Percentiles rank a stretch among this genome's conserved stretches.
Conservation (phyloP, 345 rosid genomes). For the thale cress (Arabidopsis thaliana) region DNA sequence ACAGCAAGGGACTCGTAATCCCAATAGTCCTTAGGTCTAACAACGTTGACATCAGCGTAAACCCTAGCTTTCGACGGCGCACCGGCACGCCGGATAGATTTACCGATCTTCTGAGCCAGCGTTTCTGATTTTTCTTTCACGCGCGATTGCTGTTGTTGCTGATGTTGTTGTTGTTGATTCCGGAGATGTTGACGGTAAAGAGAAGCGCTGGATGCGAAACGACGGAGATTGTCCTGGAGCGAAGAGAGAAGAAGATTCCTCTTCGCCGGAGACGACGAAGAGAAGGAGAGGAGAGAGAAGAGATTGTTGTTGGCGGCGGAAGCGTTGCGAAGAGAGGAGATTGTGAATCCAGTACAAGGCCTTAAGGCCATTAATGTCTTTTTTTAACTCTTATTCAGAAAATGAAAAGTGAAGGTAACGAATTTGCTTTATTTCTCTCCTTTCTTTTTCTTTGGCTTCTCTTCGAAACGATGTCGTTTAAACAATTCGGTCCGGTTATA, state of each 20-base stretch:
- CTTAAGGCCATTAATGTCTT: slow-evolving; percentile 72
- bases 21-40: slow-evolving; percentile 84
- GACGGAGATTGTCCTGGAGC: slow-evolving; percentile 35
- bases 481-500: background rate
- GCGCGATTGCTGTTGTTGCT: slow-evolving; percentile 33
- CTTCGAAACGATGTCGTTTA: background rate
- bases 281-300: slow-evolving; percentile 30
- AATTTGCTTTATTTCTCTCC: slow-evolving; percentile 10
- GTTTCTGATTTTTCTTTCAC: slow-evolving; percentile 54
- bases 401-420: slow-evolving; percentile 33
- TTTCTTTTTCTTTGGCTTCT: background rate
- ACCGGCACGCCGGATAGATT: slow-evolving; percentile 91
- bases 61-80: slow-evolving; percentile 97
- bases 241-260: slow-evolving; percentile 25
- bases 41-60: slow-evolving; percentile 82
- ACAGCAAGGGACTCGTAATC: slow-evolving; percentile 78
- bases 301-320: slow-evolving; percentile 40
- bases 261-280: slow-evolving; percentile 35
- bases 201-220: slow-evolving; percentile 49
- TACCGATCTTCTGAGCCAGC: slow-evolving; percentile 98
- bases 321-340: slow-evolving; percentile 47
- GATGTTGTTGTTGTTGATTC: slow-evolving; percentile 22
- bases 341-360: slow-evolving; percentile 56
- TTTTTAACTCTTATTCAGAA: background rate
- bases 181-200: slow-evolving; percentile 44